Conservation (phyloP, 1,284 basidiomycete species). For the Cutaneotrichosporon spelunceum region DNA sequence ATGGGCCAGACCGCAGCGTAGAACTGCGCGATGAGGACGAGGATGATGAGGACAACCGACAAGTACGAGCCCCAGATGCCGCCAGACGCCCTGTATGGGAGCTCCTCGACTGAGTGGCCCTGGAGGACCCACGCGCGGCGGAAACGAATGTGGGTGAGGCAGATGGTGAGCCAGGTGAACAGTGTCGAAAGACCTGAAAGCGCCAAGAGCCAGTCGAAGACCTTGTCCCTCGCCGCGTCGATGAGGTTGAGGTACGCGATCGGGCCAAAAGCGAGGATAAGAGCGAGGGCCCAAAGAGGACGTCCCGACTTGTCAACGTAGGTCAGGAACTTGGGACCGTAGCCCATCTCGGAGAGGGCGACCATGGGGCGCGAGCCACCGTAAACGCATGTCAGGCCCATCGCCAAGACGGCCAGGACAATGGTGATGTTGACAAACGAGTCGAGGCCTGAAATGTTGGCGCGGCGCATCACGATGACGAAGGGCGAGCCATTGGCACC, state of each 20-base stretch:
- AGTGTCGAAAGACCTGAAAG: conserved; percentile 56
- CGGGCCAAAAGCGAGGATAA: conserved; percentile 47
- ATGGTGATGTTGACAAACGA: conserved; percentile 24
- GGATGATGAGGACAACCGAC: conserved; percentile 47
- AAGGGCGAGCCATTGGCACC: conserved; percentile 55
- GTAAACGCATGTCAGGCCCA: conserved; percentile 47
- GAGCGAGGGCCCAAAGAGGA: conserved; percentile 52
- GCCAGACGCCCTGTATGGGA: conserved; percentile 51
- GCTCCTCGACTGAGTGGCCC: conserved; percentile 52
- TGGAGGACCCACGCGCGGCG: conserved; percentile 50
- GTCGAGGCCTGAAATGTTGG: conserved; percentile 52
- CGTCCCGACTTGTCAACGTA: conserved; percentile 57
- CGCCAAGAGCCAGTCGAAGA: conserved; percentile 54
- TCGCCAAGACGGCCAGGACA: conserved; percentile 44
- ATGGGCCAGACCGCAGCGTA: conserved; percentile 32
- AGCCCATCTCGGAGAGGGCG: conserved; percentile 49
- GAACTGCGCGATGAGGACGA: conserved; percentile 48
- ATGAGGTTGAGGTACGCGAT: conserved; percentile 52
- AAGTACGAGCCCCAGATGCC: conserved; percentile 54
- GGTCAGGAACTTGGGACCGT: conserved; percentile 52
- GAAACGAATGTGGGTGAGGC: conserved; percentile 49
- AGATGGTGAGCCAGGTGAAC: conserved; percentile 52
- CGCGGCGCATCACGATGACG: conserved; percentile 54
- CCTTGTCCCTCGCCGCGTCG: conserved; percentile 28
- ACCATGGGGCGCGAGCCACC: conserved; percentile 50